These are phyloP conservation scores for Calonectria fujianensis DNA, from an alignment of 2,329 filamentous ascomycete species.

Conservation along the genomic window DNA sequence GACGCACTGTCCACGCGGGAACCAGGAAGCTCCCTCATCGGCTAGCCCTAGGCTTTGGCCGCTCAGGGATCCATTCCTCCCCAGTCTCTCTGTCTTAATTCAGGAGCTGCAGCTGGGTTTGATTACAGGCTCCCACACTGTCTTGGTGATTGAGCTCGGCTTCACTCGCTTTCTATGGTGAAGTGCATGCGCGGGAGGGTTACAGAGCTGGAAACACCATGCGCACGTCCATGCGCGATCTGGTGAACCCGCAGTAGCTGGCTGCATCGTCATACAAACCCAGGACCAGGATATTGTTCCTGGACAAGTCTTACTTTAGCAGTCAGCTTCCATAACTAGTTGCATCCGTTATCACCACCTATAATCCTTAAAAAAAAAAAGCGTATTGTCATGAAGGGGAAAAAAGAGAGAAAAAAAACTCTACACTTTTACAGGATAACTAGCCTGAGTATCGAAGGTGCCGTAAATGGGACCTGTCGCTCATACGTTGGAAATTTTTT, in stretches of 20 bases:
- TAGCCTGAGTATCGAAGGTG: slow-evolving; percentile 26
- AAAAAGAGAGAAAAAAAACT: slow-evolving; percentile 19
- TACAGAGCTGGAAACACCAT: slow-evolving; percentile 20
- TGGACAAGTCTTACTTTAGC: slow-evolving; percentile 42
- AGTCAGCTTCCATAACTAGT: slow-evolving; percentile 39
- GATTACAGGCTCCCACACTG: slow-evolving; percentile 26
- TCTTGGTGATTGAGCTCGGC: slow-evolving; percentile 18
- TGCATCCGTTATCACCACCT: slow-evolving; percentile 42
- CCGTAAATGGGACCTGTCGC: slow-evolving; percentile 34
- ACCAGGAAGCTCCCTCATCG: slow-evolving; percentile 45
- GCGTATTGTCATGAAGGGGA: slow-evolving; percentile 31
- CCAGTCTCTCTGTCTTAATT: slow-evolving; percentile 33
- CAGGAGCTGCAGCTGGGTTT: slow-evolving; percentile 40
- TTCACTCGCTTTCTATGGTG: slow-evolving; percentile 21
- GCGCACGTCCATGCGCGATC: slow-evolving; percentile 39
- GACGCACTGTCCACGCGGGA: slow-evolving; percentile 53
- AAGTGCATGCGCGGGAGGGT: neutral
- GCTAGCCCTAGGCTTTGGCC: slow-evolving; percentile 45
- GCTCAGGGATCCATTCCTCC: slow-evolving; percentile 39
- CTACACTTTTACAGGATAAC: slow-evolving; percentile 35
- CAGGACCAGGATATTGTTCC: slow-evolving; percentile 20
- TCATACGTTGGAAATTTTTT: slow-evolving; percentile 36
- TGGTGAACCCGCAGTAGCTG: slow-evolving; percentile 42
- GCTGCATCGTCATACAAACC: slow-evolving; percentile 34
- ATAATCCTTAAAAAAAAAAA: slow-evolving; percentile 50